phyloP scores from a whole-genome alignment of 2,329 filamentous ascomycete species.

The Diaporthe longicolla region DNA sequence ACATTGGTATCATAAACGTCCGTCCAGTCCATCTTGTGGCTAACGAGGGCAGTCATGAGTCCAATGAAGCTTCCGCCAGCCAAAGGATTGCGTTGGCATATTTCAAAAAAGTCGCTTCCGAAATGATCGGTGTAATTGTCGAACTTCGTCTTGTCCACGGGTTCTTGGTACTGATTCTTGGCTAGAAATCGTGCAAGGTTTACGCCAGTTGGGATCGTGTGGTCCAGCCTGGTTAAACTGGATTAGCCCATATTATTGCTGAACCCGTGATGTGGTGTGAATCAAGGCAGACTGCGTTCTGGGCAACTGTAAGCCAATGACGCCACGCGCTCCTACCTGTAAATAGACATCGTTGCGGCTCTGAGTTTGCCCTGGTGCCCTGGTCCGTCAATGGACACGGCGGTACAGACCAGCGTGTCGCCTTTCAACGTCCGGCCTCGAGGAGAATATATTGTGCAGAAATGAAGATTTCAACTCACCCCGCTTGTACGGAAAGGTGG shows the following conservation, averaged over 20 bases:
- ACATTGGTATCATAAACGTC: slow-evolving; percentile 48
- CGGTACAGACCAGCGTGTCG: too few relatives aligned
- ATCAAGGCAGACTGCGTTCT: background rate
- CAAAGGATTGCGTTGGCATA: slow-evolving; percentile 48
- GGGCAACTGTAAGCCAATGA: too few relatives aligned
- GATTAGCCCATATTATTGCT: background rate
- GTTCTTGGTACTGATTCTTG: slow-evolving; percentile 52
- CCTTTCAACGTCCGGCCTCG: too few relatives aligned
- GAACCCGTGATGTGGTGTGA: too few relatives aligned
- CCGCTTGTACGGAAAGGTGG: background rate
- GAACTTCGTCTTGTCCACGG: slow-evolving; percentile 45
- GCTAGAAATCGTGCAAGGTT: slow-evolving; percentile 51
- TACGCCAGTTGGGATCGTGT: background rate
- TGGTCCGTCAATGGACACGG: background rate
- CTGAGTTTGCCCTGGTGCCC: too few relatives aligned
- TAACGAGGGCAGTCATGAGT: slow-evolving; percentile 55
- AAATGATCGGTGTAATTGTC: slow-evolving; percentile 46
- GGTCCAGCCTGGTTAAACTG: background rate
- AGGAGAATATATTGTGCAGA: background rate
- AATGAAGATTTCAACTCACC: background rate
- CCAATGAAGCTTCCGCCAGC: slow-evolving; percentile 52
- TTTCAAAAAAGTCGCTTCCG: slow-evolving; percentile 52
- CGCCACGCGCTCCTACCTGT: too few relatives aligned
- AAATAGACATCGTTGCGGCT: background rate
- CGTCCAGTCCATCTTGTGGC: slow-evolving; percentile 53